These are phyloP conservation scores for Blastomyces percursus DNA, from an alignment of 2,329 filamentous ascomycete genomes.

Conservation along the genomic window DNA sequence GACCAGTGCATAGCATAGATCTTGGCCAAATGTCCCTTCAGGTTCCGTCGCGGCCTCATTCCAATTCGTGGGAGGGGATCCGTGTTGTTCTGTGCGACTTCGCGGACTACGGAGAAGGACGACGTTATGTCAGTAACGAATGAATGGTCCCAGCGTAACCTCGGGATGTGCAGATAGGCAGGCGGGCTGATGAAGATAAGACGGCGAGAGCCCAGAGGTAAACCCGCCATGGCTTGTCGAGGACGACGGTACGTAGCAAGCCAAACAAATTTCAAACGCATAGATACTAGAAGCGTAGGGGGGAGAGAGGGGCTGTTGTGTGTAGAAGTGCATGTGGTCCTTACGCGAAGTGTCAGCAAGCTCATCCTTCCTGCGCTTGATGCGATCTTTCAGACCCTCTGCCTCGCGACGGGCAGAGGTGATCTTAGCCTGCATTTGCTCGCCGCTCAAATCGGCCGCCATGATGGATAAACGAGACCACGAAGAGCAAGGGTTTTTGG, in stretches of 20 bases:
- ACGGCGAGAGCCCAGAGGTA: background rate
- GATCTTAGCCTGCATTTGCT: constrained; percentile 80
- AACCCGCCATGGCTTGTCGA: background rate
- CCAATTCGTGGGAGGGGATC: constrained; percentile 84
- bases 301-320: background rate
- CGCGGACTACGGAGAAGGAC: constrained; percentile 49
- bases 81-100: constrained; percentile 84
- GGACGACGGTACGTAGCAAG: background rate
- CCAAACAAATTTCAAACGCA: background rate
- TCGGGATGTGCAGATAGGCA: background rate
- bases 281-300: background rate
- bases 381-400: constrained; percentile 93
- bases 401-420: constrained; percentile 91
- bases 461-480: constrained; percentile 27
- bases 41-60: constrained; percentile 94
- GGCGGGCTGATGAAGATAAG: background rate
- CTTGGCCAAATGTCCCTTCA: constrained; percentile 97
- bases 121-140: constrained; percentile 4
- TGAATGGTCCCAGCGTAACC: background rate
- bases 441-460: constrained; percentile 40
- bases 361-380: constrained; percentile 99
- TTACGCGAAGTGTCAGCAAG: constrained; percentile 94
- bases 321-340: constrained; percentile 25
- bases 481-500: constrained; percentile 15
- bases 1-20: constrained; percentile 99